phyloP scores from a whole-genome alignment of 2,329 filamentous ascomycete genomes.

The Raffaelea ambrosiae region DNA sequence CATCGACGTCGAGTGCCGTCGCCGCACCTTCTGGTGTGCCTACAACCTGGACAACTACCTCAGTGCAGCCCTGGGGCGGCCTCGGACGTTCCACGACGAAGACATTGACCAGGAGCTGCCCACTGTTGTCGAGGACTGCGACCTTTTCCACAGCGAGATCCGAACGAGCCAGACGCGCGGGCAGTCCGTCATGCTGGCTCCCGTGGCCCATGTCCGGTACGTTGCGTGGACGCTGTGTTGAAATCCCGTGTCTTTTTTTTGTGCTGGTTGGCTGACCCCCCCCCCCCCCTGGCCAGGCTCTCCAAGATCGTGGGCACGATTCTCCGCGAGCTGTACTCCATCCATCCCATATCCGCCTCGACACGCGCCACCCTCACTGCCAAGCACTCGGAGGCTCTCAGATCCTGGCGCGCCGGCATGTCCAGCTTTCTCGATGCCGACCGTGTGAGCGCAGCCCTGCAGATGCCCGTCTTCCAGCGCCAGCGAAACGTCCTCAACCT shows the following conservation, averaged over 20 bases:
- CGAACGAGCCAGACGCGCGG: constrained; percentile 2
- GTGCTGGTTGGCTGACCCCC: no score
- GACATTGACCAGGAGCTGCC: constrained; percentile 57
- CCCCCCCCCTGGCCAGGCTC: constrained; percentile 14
- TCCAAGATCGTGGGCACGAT: constrained; percentile 26
- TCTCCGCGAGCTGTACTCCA: constrained; percentile 25
- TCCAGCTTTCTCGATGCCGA: constrained; percentile 29
- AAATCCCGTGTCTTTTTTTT: no score
- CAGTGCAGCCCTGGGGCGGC: constrained; percentile 52
- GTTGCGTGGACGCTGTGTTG: no score
- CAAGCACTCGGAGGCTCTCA: constrained; percentile 20
- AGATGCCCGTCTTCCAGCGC: constrained; percentile 13
- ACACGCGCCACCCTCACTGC: constrained; percentile 18
- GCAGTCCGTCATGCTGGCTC: constrained; percentile 5
- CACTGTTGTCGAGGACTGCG: constrained; percentile 42
- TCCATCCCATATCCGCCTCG: constrained; percentile 22
- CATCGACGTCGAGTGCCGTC: constrained; percentile 28
- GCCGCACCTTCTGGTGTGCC: constrained; percentile 52
- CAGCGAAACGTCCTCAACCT: constrained; percentile 32
- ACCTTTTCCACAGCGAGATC: constrained; percentile 20
- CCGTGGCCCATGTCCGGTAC: constrained; percentile 3
- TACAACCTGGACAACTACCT: constrained; percentile 59
- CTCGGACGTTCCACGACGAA: constrained; percentile 53
- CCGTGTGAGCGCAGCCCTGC: constrained; percentile 9
- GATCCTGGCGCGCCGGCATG: constrained; percentile 23